Evolutionary conservation across 1,139 yeast species (phyloP).

Genomic region (Hanseniaspora sp.): DNA sequence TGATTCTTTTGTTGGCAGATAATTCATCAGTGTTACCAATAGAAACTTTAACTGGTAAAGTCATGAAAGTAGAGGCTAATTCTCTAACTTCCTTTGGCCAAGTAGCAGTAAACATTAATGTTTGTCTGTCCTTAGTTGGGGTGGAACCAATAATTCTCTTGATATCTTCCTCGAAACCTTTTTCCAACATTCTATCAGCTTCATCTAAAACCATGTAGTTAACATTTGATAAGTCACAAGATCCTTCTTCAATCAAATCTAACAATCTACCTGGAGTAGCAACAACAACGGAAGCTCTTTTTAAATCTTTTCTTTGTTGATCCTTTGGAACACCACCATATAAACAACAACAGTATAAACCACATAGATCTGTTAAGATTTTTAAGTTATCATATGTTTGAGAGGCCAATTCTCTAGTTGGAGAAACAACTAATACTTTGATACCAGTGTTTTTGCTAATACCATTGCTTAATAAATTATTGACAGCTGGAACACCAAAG

Average conservation of each 20-base stretch:
- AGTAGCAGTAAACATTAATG: slow-evolving; percentile 95
- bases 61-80: slow-evolving; percentile 79
- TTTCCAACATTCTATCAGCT: slow-evolving; percentile 97
- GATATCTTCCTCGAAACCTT: slow-evolving; percentile 94
- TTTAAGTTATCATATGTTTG: slow-evolving; percentile 82
- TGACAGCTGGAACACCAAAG: slow-evolving; percentile 93
- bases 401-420: slow-evolving; percentile 93
- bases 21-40: slow-evolving; percentile 92
- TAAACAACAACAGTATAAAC: slow-evolving; percentile 66
- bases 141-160: slow-evolving; percentile 81
- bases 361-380: slow-evolving; percentile 50
- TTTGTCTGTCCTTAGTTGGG: slow-evolving; percentile 77
- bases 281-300: slow-evolving; percentile 62
- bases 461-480: slow-evolving; percentile 39
- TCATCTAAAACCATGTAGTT: slow-evolving; percentile 84
- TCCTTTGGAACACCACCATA: slow-evolving; percentile 98
- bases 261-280: slow-evolving; percentile 96
- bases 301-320: slow-evolving; percentile 65
- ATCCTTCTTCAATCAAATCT: slow-evolving; percentile 82
- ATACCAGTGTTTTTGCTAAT: slow-evolving; percentile 37
- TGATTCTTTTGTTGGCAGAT: slow-evolving; percentile 84
- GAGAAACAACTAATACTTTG: slow-evolving; percentile 77
- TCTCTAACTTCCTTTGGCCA: slow-evolving; percentile 97
- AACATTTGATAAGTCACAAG: slow-evolving; percentile 56
- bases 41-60: slow-evolving; percentile 70